A percentile compares a stretch with the other conserved stretches of the same genome.
Evolutionary conservation across 2,329 filamentous ascomycete species (phyloP).

Genomic region (Hymenoscyphus linearis): DNA sequence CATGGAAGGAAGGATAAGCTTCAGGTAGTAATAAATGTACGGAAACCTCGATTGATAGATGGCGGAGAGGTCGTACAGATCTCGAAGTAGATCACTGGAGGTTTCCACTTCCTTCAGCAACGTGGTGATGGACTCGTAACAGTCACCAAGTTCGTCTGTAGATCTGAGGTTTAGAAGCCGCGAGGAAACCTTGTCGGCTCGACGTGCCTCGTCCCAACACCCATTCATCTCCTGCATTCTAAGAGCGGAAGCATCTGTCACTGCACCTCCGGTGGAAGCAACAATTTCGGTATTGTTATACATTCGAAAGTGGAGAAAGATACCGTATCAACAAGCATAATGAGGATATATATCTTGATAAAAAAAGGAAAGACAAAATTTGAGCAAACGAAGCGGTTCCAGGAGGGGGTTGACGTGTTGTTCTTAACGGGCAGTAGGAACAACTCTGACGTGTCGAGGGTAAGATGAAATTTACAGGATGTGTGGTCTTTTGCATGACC

Average conservation of each 20-base stretch:
- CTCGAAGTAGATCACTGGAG: conserved; percentile 43
- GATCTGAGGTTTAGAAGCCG: conserved; percentile 46
- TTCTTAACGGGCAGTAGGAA: conserved; percentile 10
- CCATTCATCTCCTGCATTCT: conserved; percentile 33
- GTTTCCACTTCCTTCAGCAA: conserved; percentile 35
- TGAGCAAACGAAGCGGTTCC: conserved; percentile 20
- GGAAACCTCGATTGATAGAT: conserved; percentile 46
- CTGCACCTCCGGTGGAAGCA: conserved; percentile 16
- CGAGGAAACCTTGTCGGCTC: conserved; percentile 43
- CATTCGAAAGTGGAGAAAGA: conserved; percentile 10
- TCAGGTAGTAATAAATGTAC: conserved; percentile 49
- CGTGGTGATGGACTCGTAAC: conserved; percentile 42
- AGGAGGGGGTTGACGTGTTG: conserved; percentile 15
- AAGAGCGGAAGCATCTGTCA: conserved; percentile 27
- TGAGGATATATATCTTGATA: conserved; percentile 7
- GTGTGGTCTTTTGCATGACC: conserved; percentile 18
- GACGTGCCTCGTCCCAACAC: conserved; percentile 50
- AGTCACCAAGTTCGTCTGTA: conserved; percentile 35
- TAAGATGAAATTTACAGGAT: conserved; percentile 8
- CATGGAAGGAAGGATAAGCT: conserved; percentile 52
- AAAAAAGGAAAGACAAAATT: conserved; percentile 1
- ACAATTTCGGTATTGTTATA: conserved; percentile 15
- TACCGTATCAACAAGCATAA: conserved; percentile 8
- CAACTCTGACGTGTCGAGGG: conserved; percentile 30
- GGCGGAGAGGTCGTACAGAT: conserved; percentile 50